Percentiles rank a stretch among this genome's conserved stretches.
These are phyloP conservation scores for Lecanicillium sp. DNA, from an alignment of 2,329 filamentous ascomycete genomes.

Conservation along the genomic window DNA sequence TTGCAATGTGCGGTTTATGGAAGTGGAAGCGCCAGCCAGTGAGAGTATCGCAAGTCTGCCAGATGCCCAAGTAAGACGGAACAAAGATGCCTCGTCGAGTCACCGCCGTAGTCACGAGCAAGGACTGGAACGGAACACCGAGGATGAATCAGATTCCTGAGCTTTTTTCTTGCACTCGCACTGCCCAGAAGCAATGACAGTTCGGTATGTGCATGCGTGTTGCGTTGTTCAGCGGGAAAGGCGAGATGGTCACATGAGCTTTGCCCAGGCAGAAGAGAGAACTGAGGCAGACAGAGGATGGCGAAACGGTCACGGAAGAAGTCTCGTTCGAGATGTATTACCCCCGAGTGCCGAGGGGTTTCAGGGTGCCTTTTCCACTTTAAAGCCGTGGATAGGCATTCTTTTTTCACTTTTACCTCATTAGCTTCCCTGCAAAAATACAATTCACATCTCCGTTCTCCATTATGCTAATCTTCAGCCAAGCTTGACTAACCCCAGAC, in stretches of 20 bases:
- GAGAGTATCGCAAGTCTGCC: too few species aligned
- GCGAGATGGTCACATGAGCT: neutral
- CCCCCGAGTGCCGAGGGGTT: neutral
- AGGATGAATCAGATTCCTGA: too few species aligned
- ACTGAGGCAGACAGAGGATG: neutral
- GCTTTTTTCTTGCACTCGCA: too few species aligned
- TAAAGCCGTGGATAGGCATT: neutral
- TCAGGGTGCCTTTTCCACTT: neutral
- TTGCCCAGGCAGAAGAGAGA: neutral
- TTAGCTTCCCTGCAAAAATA: neutral
- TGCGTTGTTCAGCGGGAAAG: too few species aligned
- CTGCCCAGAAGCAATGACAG: too few species aligned
- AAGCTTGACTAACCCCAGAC: neutral
- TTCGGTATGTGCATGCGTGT: too few species aligned
- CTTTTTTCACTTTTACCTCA: too few species aligned
- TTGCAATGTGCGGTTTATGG: neutral
- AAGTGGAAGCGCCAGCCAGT: too few species aligned
- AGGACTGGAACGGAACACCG: neutral
- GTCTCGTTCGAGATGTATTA: too few species aligned
- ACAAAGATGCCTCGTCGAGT: neutral
- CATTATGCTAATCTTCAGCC: neutral
- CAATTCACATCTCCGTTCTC: too few species aligned
- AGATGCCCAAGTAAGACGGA: neutral
- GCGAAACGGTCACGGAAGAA: too few species aligned
- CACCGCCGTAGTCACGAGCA: neutral